Percentiles rank a stretch among this genome's conserved stretches.
Evolutionary conservation across 805 yeast genomes (phyloP).

Genomic region (Candida pseudofarinosa): DNA sequence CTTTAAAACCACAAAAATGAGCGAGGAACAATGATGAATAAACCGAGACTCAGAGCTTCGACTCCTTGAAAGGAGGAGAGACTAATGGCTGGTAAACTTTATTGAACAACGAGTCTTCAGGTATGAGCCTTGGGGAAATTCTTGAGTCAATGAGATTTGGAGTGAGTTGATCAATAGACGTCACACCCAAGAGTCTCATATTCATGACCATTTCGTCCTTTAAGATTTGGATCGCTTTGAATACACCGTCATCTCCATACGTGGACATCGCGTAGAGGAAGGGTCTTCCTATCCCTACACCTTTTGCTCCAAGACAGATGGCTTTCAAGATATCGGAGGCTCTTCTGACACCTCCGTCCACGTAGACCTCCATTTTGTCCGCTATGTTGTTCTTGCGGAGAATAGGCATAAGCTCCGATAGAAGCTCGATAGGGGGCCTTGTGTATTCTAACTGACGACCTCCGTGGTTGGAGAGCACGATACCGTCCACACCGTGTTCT

Average conservation of each 20-base stretch:
- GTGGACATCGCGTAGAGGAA: constrained; percentile 75
- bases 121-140: constrained; percentile 41
- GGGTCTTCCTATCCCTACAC: constrained; percentile 74
- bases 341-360: constrained; percentile 77
- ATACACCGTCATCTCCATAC: constrained; percentile 74
- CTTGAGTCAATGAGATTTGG: constrained; percentile 58
- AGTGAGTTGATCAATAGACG: constrained; percentile 47
- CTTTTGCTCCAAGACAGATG: constrained; percentile 70
- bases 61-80: constrained; percentile 46
- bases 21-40: no score
- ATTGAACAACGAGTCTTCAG: constrained; percentile 53
- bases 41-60: constrained; percentile 13
- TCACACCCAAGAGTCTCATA: constrained; percentile 65
- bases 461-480: constrained; percentile 69
- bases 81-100: constrained; percentile 55
- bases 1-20: no score
- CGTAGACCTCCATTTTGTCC: constrained; percentile 54
- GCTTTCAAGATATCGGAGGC: constrained; percentile 79
- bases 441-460: constrained; percentile 68
- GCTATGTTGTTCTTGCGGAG: constrained; percentile 39
- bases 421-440: constrained; percentile 57
- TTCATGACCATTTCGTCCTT: constrained; percentile 59
- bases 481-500: constrained; percentile 57
- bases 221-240: constrained; percentile 57
- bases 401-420: constrained; percentile 50